phyloP scores from a whole-genome alignment of 257 asterid species.

The Primulina tabacum region DNA sequence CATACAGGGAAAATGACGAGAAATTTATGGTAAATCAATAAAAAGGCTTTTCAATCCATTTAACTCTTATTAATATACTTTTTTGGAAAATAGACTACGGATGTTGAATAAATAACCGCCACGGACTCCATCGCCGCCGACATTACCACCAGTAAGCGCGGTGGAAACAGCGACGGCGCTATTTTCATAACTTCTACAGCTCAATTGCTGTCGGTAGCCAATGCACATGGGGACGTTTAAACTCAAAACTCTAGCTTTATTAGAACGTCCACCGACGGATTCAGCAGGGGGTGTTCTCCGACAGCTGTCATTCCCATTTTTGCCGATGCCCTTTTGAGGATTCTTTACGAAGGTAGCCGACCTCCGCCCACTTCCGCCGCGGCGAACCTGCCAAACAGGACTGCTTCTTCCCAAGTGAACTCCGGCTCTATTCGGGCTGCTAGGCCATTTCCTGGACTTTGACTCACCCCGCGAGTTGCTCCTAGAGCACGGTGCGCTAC shows the following conservation, averaged over 20 bases:
- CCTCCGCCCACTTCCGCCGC: slow-evolving; percentile 33
- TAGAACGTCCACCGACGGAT: slow-evolving; percentile 26
- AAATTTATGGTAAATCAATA: neutral
- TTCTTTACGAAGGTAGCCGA: slow-evolving; percentile 27
- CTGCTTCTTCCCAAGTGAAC: slow-evolving; percentile 81
- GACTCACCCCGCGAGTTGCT: slow-evolving; percentile 94
- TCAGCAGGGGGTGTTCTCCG: slow-evolving; percentile 39
- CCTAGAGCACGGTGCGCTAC: slow-evolving; percentile 95
- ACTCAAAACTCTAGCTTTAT: slow-evolving; percentile 48
- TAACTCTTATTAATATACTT: slow-evolving; percentile 45
- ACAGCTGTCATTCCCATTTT: slow-evolving; percentile 34
- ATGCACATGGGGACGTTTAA: slow-evolving; percentile 84
- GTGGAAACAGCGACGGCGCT: slow-evolving; percentile 25
- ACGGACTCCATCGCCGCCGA: slow-evolving; percentile 49
- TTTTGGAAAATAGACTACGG: slow-evolving; percentile 71
- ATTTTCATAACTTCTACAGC: slow-evolving; percentile 54
- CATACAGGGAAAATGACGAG: too few species aligned
- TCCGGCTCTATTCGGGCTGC: slow-evolving; percentile 70
- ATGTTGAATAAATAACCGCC: slow-evolving; percentile 63
- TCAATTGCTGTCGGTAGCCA: slow-evolving; percentile 62
- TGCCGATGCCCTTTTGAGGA: slow-evolving; percentile 36
- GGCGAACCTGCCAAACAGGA: slow-evolving; percentile 89
- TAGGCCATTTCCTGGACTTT: slow-evolving; percentile 72
- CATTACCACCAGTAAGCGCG: slow-evolving; percentile 11
- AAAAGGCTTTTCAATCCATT: too few species aligned